phyloP scores from a whole-genome alignment of 192 early-diverging fungal species.

The Umbelopsis isabellina region DNA sequence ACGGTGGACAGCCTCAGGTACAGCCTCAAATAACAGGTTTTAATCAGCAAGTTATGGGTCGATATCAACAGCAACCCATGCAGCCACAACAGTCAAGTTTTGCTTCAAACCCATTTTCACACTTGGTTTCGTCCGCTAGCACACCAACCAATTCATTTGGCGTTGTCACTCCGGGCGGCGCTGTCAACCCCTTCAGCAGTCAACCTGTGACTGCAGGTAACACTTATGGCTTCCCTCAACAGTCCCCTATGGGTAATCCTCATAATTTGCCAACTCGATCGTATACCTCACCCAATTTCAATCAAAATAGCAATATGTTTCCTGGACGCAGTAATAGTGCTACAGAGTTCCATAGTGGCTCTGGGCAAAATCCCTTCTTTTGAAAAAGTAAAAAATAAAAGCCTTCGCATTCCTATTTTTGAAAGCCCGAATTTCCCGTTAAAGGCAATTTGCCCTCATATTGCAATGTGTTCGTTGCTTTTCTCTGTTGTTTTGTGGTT shows the following conservation, averaged over 20 bases:
- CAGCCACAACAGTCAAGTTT: slow-evolving; percentile 24
- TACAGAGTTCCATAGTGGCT: neutral
- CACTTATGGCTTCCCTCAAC: neutral
- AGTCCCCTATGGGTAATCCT: neutral
- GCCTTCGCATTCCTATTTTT: neutral
- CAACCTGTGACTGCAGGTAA: neutral
- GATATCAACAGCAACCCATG: slow-evolving; percentile 36
- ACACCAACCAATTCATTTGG: slow-evolving; percentile 23
- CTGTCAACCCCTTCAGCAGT: slow-evolving; percentile 4
- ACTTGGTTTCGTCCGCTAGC: slow-evolving; percentile 14
- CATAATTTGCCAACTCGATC: neutral
- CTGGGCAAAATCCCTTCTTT: slow-evolving; percentile 20
- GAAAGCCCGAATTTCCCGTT: slow-evolving; percentile 12
- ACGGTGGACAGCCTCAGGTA: slow-evolving; percentile 38
- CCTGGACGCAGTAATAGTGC: slow-evolving; percentile 10
- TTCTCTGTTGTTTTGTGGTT: slow-evolving; percentile 6
- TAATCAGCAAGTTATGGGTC: slow-evolving; percentile 21
- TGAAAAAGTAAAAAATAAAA: neutral
- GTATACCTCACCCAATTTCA: slow-evolving; percentile 8
- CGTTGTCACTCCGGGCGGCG: neutral
- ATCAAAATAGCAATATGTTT: neutral
- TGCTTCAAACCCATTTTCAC: slow-evolving; percentile 19
- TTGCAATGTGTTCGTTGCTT: neutral
- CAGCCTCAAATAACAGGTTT: slow-evolving; percentile 38
- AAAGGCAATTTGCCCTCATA: slow-evolving; percentile 1